Base-by-base conservation (phyloP, 2,329 filamentous ascomycete species). In the Exophiala dermatitidis region DNA sequence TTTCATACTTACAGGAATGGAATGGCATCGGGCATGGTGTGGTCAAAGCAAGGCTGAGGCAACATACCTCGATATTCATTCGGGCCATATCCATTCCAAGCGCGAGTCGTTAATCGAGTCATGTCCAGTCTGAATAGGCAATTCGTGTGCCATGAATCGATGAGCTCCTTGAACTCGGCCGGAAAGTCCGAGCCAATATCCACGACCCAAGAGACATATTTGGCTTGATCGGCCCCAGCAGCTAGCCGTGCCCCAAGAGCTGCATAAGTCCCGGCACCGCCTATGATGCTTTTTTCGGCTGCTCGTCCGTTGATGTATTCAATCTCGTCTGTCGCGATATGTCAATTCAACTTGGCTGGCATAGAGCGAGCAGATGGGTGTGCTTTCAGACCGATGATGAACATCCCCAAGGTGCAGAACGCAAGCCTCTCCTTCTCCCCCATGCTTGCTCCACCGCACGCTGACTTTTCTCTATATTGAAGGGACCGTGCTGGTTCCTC, bases 151-250 rank as follows among this genome's bases (percentile, higher is more conserved):
- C 93, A 96, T 41, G 80, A 77, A 9, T 78, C 71, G 60, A 98
- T 83, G 41, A 80, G 74, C 1, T 76, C 66, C 45, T 79, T 77
- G 48, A 95, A 75, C 8, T 78, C 71, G 0, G 73, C 59, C 0
- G 91, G 90, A 61, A 97, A 97, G 70, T 97, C 93, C 10, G 81
- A 85, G 31, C 93, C 93, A 64, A 83, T 81, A 69, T 98, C 91
- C 41, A 97, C 82, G 58, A 97, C 84, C 90, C 90, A 97, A 59
- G 88, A 89, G 4, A 97, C 82, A 2, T 79, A 77, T 36, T 74
- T 76, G 26, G 88, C 86, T 43, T 76, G 63, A 2, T 82, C 77
- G 32, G 77, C 72, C 2, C 88, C 87, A 3, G 89, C 91, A 67
- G 95, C 86, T 46, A 98, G 76, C 32, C 93, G 86, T 12, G 93